A percentile compares a stretch with the other conserved stretches of the same genome.
These are phyloP conservation scores for Inonotus obliquus DNA, from an alignment of 1,284 basidiomycete genomes.

Conservation along the genomic window DNA sequence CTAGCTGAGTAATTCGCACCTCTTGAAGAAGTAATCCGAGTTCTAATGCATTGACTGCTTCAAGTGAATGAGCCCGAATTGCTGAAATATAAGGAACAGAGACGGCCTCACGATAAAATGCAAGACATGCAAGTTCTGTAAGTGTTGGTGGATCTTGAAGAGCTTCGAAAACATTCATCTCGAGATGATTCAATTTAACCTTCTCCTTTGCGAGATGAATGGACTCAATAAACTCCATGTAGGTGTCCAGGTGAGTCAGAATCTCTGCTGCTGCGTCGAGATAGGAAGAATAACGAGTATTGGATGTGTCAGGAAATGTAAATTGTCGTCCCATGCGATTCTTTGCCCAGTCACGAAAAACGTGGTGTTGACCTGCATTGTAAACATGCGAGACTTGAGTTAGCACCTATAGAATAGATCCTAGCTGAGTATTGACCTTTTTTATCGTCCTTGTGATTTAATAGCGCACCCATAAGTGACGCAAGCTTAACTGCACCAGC, in stretches of 20 bases:
- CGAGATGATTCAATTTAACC: slow-evolving; percentile 12
- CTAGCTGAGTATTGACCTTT: slow-evolving; percentile 17
- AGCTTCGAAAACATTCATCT: slow-evolving; percentile 11
- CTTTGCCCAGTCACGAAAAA: slow-evolving; percentile 25
- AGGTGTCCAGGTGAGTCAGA: background rate
- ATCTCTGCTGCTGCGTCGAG: background rate
- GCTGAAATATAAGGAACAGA: slow-evolving; percentile 6
- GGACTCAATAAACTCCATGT: background rate
- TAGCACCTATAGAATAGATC: too few species aligned
- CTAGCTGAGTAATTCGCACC: background rate
- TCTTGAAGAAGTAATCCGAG: slow-evolving; percentile 11
- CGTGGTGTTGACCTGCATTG: slow-evolving; percentile 24
- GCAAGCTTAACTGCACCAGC: slow-evolving; percentile 29
- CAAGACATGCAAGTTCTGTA: slow-evolving; percentile 16
- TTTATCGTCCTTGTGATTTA: slow-evolving; percentile 33
- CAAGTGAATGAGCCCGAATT: background rate
- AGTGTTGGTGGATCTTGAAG: slow-evolving; percentile 11
- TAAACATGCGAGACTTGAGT: too few species aligned
- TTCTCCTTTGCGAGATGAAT: slow-evolving; percentile 4
- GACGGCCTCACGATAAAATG: slow-evolving; percentile 11
- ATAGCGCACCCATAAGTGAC: slow-evolving; percentile 28
- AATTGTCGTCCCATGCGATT: background rate
- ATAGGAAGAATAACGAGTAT: slow-evolving; percentile 5
- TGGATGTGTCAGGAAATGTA: slow-evolving; percentile 14
- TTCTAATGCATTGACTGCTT: slow-evolving; percentile 5